Evolutionary conservation across 2,329 filamentous ascomycete species (phyloP).

Genomic region (Botrytis galanthina): DNA sequence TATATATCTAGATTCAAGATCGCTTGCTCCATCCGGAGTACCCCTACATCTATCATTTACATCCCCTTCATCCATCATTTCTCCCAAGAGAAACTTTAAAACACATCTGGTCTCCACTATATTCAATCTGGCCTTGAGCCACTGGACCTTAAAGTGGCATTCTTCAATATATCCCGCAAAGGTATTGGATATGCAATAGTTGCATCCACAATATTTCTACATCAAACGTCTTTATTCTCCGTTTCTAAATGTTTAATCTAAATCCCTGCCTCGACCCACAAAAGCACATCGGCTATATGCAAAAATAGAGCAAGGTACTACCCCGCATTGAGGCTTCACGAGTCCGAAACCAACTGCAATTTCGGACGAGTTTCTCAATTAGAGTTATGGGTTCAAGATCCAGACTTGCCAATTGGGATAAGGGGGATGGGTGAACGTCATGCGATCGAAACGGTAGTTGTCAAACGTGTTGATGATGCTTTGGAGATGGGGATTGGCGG

Average conservation of each 20-base stretch:
- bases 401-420: background rate
- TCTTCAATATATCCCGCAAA: background rate
- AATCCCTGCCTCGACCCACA: background rate
- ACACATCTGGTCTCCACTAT: background rate
- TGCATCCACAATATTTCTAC: background rate
- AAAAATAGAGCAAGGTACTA: background rate
- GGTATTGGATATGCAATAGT: background rate
- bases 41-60: background rate
- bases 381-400: background rate
- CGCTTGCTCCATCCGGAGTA: background rate
- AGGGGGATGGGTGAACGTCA: background rate
- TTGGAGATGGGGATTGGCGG: background rate
- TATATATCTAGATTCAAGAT: background rate
- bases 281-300: background rate
- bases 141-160: background rate
- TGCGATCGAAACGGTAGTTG: background rate
- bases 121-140: background rate
- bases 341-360: background rate
- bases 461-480: background rate
- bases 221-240: background rate
- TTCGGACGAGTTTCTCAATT: background rate
- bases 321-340: background rate
- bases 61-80: background rate
- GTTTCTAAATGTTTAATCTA: background rate
- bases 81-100: background rate